Base-by-base conservation (phyloP, 768 basidiomycete genomes). In the Hygrophorus russula region DNA sequence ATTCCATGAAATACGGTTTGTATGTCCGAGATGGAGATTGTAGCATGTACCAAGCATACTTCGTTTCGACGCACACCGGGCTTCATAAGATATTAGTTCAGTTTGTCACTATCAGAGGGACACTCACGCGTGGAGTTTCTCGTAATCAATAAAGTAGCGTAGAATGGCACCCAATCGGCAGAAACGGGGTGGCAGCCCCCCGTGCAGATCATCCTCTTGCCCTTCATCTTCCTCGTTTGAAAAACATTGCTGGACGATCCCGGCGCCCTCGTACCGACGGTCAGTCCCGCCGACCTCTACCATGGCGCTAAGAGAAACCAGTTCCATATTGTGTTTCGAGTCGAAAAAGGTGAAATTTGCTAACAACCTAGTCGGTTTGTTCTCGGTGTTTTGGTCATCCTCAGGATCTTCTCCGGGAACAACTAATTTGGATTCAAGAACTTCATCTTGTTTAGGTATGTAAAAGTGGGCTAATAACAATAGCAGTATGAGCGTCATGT, bases 61-160 rank as follows among this genome's bases (percentile, higher is more conserved):
- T 49, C 0, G 84, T 85, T 50, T 84, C 76, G 17, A 89, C 65
- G 46, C 67, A 83, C 8, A 85, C 58, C 1, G 80, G 73, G 13
- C 84, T 86, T 37, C 8, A 46, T 14, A 44, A 45, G 17, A 37
- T 33, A 14, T 49, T 33, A 27, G 41, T 36, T 30, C 27, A 15
- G 42, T 31, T 42, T 44, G 6, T 12, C 19, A 42, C 24, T 39
- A 11, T 29, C 11, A 46, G 20, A 42, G 34, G 5, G 34, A 43
- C 51, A 49, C 80, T 46, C 52, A 83, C 83, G 71, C 71, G 36
- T 71, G 56, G 19, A 54, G 52, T 30, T 66, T 61, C 5, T 61
- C 60, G 50, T 74, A 82, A 51, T 80, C 73, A 12, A 82, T 61
- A 1, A 62, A 62, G 51, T 60, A 78, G 11, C 67, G 50, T 13